These are phyloP conservation scores for Hypericum perforatum DNA, from an alignment of 345 rosid species.

Conservation along the genomic window DNA sequence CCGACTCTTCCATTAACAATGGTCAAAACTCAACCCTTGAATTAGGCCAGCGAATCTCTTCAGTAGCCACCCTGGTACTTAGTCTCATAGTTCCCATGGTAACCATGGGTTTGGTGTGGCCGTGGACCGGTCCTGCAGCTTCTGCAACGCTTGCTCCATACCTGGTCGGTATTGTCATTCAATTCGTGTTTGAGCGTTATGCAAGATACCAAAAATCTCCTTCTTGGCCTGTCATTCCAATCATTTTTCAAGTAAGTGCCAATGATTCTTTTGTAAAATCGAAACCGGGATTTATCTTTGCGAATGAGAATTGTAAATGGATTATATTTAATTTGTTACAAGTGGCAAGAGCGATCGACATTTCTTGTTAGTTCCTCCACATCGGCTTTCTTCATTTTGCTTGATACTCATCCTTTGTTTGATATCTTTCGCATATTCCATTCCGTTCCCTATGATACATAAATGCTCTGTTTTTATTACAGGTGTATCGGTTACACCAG, in stretches of 20 bases:
- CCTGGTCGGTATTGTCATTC: conserved; percentile 85
- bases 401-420: too few relatives aligned
- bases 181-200: conserved; percentile 87
- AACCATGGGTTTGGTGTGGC: conserved; percentile 98
- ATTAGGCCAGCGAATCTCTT: conserved; percentile 68
- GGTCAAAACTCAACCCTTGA: conserved; percentile 26
- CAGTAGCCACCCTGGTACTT: conserved; percentile 78
- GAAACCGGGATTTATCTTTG: too few relatives aligned
- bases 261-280: too few relatives aligned
- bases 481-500: conserved; percentile 96
- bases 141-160: conserved; percentile 98
- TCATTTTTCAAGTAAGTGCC: conserved; percentile 67
- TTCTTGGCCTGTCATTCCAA: conserved; percentile 66
- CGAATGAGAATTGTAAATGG: too few relatives aligned
- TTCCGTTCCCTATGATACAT: too few relatives aligned
- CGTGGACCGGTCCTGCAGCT: conserved; percentile 99
- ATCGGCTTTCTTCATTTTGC: too few relatives aligned
- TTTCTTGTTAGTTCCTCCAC: too few relatives aligned
- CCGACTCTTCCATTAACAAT: conserved; percentile 15
- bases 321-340: too few relatives aligned
- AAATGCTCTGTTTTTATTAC: conserved; percentile 11
- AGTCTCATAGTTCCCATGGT: conserved; percentile 92
- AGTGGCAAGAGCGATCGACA: too few relatives aligned
- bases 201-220: conserved; percentile 65
- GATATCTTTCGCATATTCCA: too few relatives aligned